These are phyloP conservation scores for Leccinum subgranulosum DNA, from an alignment of 768 basidiomycete species.

Conservation along the genomic window DNA sequence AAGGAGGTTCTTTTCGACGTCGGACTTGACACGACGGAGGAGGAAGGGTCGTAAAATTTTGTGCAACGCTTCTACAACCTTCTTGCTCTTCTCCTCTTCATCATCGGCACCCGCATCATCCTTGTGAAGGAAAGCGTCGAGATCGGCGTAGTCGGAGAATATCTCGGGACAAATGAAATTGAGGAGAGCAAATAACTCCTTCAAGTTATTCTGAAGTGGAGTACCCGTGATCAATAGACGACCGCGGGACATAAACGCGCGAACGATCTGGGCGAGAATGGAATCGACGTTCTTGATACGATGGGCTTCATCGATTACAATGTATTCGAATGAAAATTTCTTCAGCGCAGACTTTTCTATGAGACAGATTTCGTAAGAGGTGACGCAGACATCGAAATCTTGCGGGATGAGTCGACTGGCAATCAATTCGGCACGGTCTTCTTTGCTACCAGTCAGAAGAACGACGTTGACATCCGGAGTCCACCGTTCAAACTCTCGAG, in stretches of 20 bases:
- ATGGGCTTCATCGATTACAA: constrained; percentile 97
- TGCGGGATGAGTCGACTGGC: constrained; percentile 74
- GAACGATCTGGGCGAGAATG: constrained; percentile 90
- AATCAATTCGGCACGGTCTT: constrained; percentile 84
- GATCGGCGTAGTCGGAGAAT: constrained; percentile 85
- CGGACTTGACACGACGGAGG: constrained; percentile 88
- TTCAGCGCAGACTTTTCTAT: constrained; percentile 91
- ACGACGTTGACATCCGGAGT: constrained; percentile 83
- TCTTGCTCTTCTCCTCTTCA: constrained; percentile 84
- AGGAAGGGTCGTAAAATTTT: constrained; percentile 96
- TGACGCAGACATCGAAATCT: constrained; percentile 92
- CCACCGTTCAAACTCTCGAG: constrained; percentile 90
- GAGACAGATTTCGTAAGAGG: constrained; percentile 95
- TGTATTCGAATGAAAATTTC: constrained; percentile 97
- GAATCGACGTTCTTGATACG: constrained; percentile 99
- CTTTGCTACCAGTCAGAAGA: constrained; percentile 81
- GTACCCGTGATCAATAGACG: constrained; percentile 95
- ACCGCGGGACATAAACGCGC: constrained; percentile 84
- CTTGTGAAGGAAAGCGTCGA: constrained; percentile 93
- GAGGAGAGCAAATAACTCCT: constrained; percentile 87
- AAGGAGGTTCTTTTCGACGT: constrained; percentile 93
- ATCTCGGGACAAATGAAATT: constrained; percentile 98
- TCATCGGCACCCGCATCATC: constrained; percentile 64
- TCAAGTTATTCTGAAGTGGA: constrained; percentile 93
- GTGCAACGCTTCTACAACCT: constrained; percentile 94